Conservation (phyloP, 352 stramenopile genomes). For the Pythium aristosporum region DNA sequence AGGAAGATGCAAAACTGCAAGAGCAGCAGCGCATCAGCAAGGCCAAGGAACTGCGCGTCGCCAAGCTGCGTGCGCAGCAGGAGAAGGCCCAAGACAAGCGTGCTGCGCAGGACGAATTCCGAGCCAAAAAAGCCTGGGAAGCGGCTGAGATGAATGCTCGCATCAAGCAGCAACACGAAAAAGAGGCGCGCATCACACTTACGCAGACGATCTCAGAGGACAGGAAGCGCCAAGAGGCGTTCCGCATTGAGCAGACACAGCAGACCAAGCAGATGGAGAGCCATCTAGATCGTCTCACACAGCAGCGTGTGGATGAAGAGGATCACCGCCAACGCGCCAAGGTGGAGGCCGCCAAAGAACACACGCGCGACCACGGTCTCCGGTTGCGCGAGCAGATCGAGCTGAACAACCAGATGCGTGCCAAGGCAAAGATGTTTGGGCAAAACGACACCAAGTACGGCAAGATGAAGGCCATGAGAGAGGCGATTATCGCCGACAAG, state of each 20-base stretch:
- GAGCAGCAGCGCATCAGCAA: constrained; percentile 65
- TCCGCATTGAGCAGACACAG: constrained; percentile 44
- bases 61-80: constrained; percentile 76
- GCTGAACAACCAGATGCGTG: constrained; percentile 44
- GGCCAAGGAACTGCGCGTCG: constrained; percentile 64
- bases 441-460: constrained; percentile 68
- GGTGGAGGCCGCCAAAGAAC: constrained; percentile 34
- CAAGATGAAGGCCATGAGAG: constrained; percentile 72
- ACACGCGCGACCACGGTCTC: constrained; percentile 37
- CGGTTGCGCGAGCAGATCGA: constrained; percentile 56
- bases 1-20: constrained; percentile 68
- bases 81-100: constrained; percentile 83
- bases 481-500: constrained; percentile 78
- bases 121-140: constrained; percentile 74
- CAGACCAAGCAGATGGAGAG: constrained; percentile 37
- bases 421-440: constrained; percentile 65
- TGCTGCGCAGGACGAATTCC: constrained; percentile 61
- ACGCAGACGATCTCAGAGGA: constrained; percentile 54
- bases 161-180: constrained; percentile 50
- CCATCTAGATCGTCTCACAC: constrained; percentile 45
- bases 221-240: constrained; percentile 55
- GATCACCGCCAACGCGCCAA: constrained; percentile 37
- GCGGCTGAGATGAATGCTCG: constrained; percentile 56
- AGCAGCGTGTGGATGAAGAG: constrained; percentile 44
- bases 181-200: constrained; percentile 38